phyloP scores from a whole-genome alignment of 2,329 filamentous ascomycete genomes.

The Epichloe sylvatica region DNA sequence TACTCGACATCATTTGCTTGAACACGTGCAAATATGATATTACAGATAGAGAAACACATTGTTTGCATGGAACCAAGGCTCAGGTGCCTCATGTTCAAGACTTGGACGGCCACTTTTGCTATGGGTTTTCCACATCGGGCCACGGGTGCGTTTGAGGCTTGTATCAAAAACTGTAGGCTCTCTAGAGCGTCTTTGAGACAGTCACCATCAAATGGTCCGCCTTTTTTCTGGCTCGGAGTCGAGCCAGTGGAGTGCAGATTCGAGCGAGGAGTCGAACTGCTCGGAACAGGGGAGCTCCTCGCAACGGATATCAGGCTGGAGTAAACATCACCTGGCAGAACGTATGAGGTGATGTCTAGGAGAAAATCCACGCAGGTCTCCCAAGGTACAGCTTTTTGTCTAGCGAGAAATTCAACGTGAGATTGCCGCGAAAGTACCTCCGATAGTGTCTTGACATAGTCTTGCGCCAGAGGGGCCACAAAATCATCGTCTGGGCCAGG shows the following conservation, averaged over 20 bases:
- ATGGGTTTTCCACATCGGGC: slow-evolving; percentile 41
- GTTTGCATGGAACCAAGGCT: slow-evolving; percentile 53
- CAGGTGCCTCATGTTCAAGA: slow-evolving; percentile 45
- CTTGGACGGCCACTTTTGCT: slow-evolving; percentile 40
- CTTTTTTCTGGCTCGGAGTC: slow-evolving; percentile 17
- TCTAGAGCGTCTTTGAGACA: slow-evolving; percentile 33
- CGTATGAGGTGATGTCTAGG: slow-evolving; percentile 41
- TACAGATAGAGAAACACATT: slow-evolving; percentile 61
- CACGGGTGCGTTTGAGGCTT: slow-evolving; percentile 54
- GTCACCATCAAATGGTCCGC: slow-evolving; percentile 17
- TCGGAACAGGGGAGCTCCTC: slow-evolving; percentile 32
- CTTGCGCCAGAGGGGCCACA: slow-evolving; percentile 56
- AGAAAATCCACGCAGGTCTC: slow-evolving; percentile 57
- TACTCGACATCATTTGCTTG: slow-evolving; percentile 55
- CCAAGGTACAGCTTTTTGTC: slow-evolving; percentile 48
- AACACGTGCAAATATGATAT: slow-evolving; percentile 50
- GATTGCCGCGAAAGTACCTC: slow-evolving; percentile 57
- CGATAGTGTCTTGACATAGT: slow-evolving; percentile 66
- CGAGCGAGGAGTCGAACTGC: slow-evolving; percentile 17
- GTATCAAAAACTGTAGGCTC: slow-evolving; percentile 50
- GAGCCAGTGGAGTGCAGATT: slow-evolving; percentile 16
- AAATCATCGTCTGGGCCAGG: slow-evolving; percentile 46
- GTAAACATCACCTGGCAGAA: slow-evolving; percentile 26
- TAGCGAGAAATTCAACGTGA: slow-evolving; percentile 66
- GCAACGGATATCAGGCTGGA: slow-evolving; percentile 1